These are phyloP conservation scores for Penicillium sp. DNA, from an alignment of 2,329 filamentous ascomycete species.

Conservation along the genomic window DNA sequence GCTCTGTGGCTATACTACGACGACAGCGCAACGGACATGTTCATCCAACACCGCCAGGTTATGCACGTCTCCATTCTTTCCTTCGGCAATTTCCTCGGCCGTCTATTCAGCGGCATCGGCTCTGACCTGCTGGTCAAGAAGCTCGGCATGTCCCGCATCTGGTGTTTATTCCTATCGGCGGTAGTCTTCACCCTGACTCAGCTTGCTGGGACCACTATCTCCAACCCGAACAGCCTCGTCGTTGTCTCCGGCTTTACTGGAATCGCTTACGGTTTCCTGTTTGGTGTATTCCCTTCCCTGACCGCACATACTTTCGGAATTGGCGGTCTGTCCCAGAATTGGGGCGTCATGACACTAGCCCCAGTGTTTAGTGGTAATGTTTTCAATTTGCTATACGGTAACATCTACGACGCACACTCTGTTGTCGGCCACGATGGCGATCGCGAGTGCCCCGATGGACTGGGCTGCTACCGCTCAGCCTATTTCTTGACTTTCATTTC, in stretches of 20 bases:
- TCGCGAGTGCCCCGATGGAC: conserved; percentile 70
- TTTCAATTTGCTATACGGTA: conserved; percentile 89
- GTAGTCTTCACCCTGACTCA: conserved; percentile 77
- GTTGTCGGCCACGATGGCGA: conserved; percentile 66
- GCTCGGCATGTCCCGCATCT: conserved; percentile 76
- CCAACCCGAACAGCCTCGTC: conserved; percentile 72
- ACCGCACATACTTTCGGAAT: conserved; percentile 89
- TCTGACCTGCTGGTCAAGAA: conserved; percentile 86
- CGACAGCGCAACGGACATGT: conserved; percentile 65
- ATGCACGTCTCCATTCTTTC: conserved; percentile 95
- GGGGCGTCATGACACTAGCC: conserved; percentile 90
- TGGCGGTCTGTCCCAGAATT: conserved; percentile 85
- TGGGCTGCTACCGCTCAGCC: conserved; percentile 75
- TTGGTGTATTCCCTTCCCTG: conserved; percentile 89
- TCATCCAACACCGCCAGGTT: conserved; percentile 77
- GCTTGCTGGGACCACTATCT: conserved; percentile 69
- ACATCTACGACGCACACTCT: conserved; percentile 78
- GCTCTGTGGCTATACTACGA: conserved; percentile 88
- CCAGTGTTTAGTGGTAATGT: conserved; percentile 85
- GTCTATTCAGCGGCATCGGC: conserved; percentile 78
- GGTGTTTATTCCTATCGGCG: conserved; percentile 81
- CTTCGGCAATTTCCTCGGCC: conserved; percentile 77
- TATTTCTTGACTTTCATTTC: conserved; percentile 76
- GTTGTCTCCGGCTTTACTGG: conserved; percentile 81
- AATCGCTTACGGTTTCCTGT: conserved; percentile 86